phyloP scores from a whole-genome alignment of 306 rosid species.

The Quercus dentata region DNA sequence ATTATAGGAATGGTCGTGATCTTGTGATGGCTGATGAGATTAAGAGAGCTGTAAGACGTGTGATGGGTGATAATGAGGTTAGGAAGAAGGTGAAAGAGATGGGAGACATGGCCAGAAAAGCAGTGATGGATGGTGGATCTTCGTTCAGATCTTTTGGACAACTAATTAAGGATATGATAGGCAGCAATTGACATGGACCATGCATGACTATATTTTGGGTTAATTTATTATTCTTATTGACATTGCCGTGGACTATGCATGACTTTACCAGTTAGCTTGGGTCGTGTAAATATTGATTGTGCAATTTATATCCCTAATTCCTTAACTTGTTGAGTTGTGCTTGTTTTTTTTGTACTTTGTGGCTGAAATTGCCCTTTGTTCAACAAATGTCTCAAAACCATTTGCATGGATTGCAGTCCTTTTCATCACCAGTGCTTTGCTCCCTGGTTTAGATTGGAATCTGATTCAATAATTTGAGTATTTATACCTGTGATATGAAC shows the following conservation, averaged over 20 bases:
- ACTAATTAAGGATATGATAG: conserved; percentile 20
- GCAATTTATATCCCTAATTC: not conserved
- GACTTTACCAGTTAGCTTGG: too few species aligned
- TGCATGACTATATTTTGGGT: not conserved
- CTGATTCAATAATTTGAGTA: too few species aligned
- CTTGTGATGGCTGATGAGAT: conserved; percentile 49
- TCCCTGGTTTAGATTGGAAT: too few species aligned
- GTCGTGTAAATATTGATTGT: not conserved
- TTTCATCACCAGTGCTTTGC: too few species aligned
- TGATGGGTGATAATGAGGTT: conserved; percentile 30
- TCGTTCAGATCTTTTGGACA: conserved; percentile 22
- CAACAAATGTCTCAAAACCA: too few species aligned
- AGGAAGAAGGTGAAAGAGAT: conserved; percentile 43
- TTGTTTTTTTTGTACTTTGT: too few species aligned
- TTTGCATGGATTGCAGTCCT: too few species aligned
- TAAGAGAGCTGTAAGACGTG: conserved; percentile 25
- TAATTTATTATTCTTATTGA: not conserved
- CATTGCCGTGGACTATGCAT: too few species aligned
- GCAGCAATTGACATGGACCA: conserved; percentile 5
- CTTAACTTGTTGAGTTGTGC: not conserved
- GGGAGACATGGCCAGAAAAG: conserved; percentile 34
- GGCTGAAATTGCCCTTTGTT: too few species aligned
- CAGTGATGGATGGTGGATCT: conserved; percentile 38
- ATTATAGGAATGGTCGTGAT: conserved; percentile 34
- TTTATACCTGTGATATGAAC: too few species aligned